These are phyloP conservation scores for Neonectria neomacrospora DNA, from an alignment of 2,329 filamentous ascomycete genomes.

Conservation along the genomic window DNA sequence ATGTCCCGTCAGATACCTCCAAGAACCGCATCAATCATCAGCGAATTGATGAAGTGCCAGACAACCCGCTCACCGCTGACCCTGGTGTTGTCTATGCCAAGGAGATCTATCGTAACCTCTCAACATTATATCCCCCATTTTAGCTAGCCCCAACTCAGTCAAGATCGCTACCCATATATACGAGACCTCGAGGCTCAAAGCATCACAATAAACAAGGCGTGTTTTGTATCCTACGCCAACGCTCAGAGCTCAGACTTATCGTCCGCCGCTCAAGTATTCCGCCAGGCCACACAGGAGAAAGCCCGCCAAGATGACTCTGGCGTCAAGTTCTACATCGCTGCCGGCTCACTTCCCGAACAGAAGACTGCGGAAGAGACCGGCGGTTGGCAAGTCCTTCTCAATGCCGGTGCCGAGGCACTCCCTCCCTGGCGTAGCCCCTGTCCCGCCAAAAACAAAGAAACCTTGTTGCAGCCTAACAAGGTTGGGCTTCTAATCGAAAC, in stretches of 20 bases:
- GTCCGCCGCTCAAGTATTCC: constrained; percentile 85
- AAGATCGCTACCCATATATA: constrained; percentile 86
- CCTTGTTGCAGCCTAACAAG: no score
- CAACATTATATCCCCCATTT: constrained; percentile 83
- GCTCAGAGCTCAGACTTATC: constrained; percentile 80
- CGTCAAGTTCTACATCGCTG: constrained; percentile 89
- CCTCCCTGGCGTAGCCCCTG: no score
- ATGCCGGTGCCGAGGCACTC: no score
- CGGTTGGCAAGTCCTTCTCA: no score
- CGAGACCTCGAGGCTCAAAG: constrained; percentile 76
- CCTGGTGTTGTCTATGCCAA: constrained; percentile 85
- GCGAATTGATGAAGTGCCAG: constrained; percentile 76
- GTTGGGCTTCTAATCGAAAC: no score
- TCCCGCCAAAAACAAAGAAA: no score
- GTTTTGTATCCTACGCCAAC: constrained; percentile 92
- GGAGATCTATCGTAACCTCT: constrained; percentile 82
- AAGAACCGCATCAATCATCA: constrained; percentile 76
- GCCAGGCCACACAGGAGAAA: constrained; percentile 74
- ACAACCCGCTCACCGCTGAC: constrained; percentile 76
- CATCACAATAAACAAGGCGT: constrained; percentile 85
- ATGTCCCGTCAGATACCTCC: constrained; percentile 50
- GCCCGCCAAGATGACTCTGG: constrained; percentile 76
- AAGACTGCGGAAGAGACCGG: no score
- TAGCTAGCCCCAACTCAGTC: constrained; percentile 90
- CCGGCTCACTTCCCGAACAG: constrained; percentile 72